Evolutionary conservation across 768 basidiomycete species (phyloP).

Genomic region (Calocera cornea): DNA sequence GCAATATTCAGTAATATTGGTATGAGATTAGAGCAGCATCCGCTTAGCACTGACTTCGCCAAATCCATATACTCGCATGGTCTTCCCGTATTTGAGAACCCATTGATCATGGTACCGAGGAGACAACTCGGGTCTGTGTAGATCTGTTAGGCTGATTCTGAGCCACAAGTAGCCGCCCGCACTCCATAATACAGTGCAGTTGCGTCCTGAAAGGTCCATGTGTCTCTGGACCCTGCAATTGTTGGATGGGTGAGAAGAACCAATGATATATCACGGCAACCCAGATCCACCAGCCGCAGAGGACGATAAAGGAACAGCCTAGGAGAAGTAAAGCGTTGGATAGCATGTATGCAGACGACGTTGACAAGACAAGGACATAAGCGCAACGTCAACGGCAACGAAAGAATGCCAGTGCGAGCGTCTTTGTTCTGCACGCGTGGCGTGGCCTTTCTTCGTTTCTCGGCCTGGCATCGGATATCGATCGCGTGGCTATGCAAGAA

Average conservation of each 20-base stretch:
- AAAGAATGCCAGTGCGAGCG: too few relatives aligned
- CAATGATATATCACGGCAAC: background rate
- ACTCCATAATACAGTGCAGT: conserved; percentile 1
- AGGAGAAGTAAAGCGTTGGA: background rate
- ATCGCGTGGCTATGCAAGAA: too few relatives aligned
- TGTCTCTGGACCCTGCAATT: conserved; percentile 36
- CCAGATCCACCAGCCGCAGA: background rate
- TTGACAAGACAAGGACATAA: background rate
- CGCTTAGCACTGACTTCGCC: conserved; percentile 29
- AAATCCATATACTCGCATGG: conserved; percentile 42
- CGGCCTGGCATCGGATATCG: too few relatives aligned
- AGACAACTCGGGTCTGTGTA: background rate
- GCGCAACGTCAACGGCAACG: background rate
- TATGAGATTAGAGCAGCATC: background rate
- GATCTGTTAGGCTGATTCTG: background rate
- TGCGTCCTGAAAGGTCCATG: background rate
- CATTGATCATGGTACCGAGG: conserved; percentile 28
- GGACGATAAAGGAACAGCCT: background rate
- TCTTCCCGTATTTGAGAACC: conserved; percentile 35
- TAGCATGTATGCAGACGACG: background rate
- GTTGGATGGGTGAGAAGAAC: conserved; percentile 34
- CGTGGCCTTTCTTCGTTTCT: too few relatives aligned
- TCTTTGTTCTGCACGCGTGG: too few relatives aligned
- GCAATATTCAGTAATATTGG: too few relatives aligned
- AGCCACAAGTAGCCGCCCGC: background rate